A percentile compares a stretch with the other conserved stretches of the same genome.
These are phyloP conservation scores for Calonectria pauciramosa DNA, from an alignment of 2,329 filamentous ascomycete genomes.

Conservation along the genomic window DNA sequence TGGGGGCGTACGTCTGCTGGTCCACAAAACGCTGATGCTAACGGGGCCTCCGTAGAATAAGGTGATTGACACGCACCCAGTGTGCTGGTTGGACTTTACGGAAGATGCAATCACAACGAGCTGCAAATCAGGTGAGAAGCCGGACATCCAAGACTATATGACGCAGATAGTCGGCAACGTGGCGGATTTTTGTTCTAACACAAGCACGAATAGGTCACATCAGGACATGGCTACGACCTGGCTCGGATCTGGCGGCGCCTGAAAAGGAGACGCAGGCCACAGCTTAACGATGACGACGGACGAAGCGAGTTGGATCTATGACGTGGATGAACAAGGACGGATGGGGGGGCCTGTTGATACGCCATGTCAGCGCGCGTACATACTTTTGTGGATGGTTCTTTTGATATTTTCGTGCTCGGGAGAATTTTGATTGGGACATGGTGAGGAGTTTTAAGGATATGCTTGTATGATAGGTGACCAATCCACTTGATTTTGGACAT, in stretches of 20 bases:
- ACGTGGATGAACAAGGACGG: constrained; percentile 30
- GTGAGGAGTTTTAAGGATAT: constrained; percentile 14
- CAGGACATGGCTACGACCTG: constrained; percentile 79
- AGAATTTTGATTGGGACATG: constrained; percentile 16
- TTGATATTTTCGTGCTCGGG: neutral
- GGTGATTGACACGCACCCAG: constrained; percentile 85
- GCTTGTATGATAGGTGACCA: constrained; percentile 8
- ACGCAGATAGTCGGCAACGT: neutral
- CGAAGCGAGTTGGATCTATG: constrained; percentile 29
- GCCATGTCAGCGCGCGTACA: constrained; percentile 18
- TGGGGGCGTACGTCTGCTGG: constrained; percentile 11
- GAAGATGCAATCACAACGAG: constrained; percentile 94
- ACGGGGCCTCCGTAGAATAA: constrained; percentile 71
- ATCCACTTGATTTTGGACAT: constrained; percentile 11
- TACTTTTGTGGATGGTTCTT: constrained; percentile 6
- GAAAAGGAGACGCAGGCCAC: constrained; percentile 39
- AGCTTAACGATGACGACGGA: constrained; percentile 33
- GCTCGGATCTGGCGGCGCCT: constrained; percentile 42
- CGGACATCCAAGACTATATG: neutral
- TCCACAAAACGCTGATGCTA: constrained; percentile 33
- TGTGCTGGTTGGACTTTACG: constrained; percentile 94
- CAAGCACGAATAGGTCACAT: constrained; percentile 72
- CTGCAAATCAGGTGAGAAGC: constrained; percentile 84
- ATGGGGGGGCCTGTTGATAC: constrained; percentile 29
- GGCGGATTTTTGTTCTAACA: constrained; percentile 26